Conservation (phyloP, 176 grass and related monocot species). For the Poa pratensis region DNA sequence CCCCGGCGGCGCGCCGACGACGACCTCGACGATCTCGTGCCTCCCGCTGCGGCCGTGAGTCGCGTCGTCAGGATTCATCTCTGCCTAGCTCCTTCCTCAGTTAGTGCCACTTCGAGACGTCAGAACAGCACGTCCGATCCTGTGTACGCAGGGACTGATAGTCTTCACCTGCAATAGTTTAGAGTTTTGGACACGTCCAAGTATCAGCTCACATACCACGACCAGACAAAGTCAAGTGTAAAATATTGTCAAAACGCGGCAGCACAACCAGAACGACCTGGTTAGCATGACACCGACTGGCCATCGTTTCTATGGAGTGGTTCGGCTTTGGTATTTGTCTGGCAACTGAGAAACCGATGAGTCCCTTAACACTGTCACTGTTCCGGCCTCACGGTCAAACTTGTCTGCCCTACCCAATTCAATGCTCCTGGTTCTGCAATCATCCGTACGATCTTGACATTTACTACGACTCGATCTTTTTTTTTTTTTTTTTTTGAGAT, state of each 20-base stretch:
- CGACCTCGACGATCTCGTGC: constrained; percentile 48
- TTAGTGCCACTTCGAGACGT: neutral
- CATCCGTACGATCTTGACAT: neutral
- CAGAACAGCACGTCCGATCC: constrained; percentile 12
- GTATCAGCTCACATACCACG: neutral
- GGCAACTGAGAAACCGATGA: neutral
- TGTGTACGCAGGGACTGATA: neutral
- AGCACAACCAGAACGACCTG: constrained; percentile 47
- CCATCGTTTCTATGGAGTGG: neutral
- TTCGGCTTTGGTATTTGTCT: neutral
- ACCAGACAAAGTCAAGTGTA: neutral
- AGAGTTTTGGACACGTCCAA: neutral
- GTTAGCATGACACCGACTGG: neutral
- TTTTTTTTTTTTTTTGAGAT: too few species aligned
- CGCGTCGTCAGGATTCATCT: constrained; percentile 43
- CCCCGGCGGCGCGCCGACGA: constrained; percentile 33
- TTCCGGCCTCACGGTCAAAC: constrained; percentile 17
- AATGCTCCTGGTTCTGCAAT: neutral
- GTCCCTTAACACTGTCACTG: neutral
- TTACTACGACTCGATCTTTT: neutral
- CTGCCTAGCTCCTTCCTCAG: neutral
- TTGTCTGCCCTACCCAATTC: constrained; percentile 34
- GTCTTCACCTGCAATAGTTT: neutral
- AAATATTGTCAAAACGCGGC: constrained; percentile 2
- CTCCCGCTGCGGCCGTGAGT: neutral